Evolutionary conservation across 1,284 basidiomycete species (phyloP).

Genomic region (Puccinia horiana): DNA sequence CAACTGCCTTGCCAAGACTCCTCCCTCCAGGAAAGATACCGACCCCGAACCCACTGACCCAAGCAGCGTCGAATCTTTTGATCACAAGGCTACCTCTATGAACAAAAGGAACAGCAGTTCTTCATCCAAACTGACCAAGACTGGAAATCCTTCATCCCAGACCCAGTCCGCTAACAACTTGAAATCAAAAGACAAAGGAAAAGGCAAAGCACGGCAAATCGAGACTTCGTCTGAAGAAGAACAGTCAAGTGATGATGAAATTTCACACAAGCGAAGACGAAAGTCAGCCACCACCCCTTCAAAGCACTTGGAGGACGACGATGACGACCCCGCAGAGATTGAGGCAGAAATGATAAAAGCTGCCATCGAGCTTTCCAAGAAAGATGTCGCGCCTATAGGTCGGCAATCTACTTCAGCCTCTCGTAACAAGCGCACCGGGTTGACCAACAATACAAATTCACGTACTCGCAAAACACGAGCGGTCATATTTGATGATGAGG

Average conservation of each 20-base stretch:
- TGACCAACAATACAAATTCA: background rate
- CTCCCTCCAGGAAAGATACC: background rate
- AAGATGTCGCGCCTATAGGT: background rate
- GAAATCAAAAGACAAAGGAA: constrained; percentile 24
- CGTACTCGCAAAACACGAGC: background rate
- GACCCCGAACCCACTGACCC: background rate
- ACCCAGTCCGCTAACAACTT: background rate
- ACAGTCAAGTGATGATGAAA: constrained; percentile 5
- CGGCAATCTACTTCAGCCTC: background rate
- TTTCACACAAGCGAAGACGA: background rate
- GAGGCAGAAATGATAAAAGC: constrained; percentile 44
- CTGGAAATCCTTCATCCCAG: background rate
- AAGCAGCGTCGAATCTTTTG: constrained; percentile 6
- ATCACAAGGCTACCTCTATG: background rate
- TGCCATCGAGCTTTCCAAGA: constrained; percentile 41
- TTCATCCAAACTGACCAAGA: background rate
- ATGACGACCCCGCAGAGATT: background rate
- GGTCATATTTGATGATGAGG: constrained; percentile 13
- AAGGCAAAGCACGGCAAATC: constrained; percentile 16
- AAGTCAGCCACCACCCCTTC: background rate
- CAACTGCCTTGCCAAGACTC: constrained; percentile 1
- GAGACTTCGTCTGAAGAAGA: constrained; percentile 12
- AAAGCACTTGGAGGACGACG: background rate
- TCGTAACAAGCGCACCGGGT: background rate
- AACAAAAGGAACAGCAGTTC: constrained; percentile 25